Conservation (phyloP, 495 filamentous ascomycete genomes). For the Talaromyces nanjingensis region DNA sequence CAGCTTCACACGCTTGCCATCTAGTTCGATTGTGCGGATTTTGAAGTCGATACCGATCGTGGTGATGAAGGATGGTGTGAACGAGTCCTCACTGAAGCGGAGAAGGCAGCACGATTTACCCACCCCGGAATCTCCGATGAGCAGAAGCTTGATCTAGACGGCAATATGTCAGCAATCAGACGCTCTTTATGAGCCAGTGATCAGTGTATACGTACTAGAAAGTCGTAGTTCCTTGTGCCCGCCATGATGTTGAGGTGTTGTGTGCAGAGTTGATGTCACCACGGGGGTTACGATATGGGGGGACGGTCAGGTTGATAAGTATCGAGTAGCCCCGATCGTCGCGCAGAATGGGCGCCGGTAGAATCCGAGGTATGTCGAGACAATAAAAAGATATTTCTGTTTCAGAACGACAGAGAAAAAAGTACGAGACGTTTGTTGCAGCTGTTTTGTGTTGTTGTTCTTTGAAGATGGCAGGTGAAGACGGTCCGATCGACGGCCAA, state of each 20-base stretch:
- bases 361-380: neutral
- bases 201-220: conserved; percentile 60
- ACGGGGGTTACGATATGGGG: neutral
- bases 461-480: neutral
- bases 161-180: conserved; percentile 8
- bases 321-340: neutral
- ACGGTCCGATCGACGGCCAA: neutral
- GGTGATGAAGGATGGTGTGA: conserved; percentile 97
- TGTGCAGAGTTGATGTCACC: conserved; percentile 5
- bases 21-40: conserved; percentile 96
- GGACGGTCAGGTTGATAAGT: neutral
- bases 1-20: conserved; percentile 95
- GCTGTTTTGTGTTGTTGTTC: neutral
- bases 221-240: conserved; percentile 96
- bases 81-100: conserved; percentile 97
- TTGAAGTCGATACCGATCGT: conserved; percentile 99
- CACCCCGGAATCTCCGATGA: conserved; percentile 97
- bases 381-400: neutral
- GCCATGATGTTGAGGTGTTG: conserved; percentile 55
- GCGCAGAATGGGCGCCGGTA: neutral
- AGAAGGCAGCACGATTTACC: conserved; percentile 98
- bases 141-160: conserved; percentile 88
- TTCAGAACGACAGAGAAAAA: neutral
- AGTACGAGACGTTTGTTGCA: neutral
- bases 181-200: neutral